Base-by-base conservation (phyloP, 805 yeast genomes). In the Yarrowia divulgata region DNA sequence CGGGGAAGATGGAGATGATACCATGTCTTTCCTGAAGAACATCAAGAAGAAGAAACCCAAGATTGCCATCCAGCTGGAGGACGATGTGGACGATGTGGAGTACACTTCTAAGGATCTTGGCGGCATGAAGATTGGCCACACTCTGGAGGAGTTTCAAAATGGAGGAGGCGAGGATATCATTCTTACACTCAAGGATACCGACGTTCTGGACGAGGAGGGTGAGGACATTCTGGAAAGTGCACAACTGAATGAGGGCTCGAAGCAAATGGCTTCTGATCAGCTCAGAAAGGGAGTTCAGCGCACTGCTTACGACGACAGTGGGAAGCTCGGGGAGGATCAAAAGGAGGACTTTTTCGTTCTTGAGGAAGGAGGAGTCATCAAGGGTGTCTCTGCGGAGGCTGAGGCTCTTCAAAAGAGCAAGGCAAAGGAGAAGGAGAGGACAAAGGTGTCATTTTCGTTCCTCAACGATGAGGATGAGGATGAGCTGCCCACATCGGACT, bases 101-200 rank as follows among this genome's bases (percentile, higher is more conserved):
- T 76, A 77, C 37, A 71, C 74, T 2, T 64, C 73, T 2, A 77
- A 77, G 13, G 82, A 77, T 37, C 72, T 81, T 9, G 74, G 78
- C 7, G 81, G 80, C 0, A 52, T 84, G 16, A 79, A 79, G 48
- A 79, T 88, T 2, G 84, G 82, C 0, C 90, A 87, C 74, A 76
- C 77, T 42, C 46, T 79, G 12, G 74, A 74, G n/a, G 83, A 82
- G n/a, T 73, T 87, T 12, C 55, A 35, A 16, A 72, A 74, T 2
- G 72, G 83, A 1, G 72, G 78, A n/a, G 80, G 81, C 8, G 75
- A 78, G 5, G 82, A 80, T 35, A 79, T 83, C 4, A 79, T 89
- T 2, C 78, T 90, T 66, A 89, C 93, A 0, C 78, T 90, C 63
- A 83, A 85, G 60, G 91, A 88, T 40, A 76, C 76, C 18, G 79